Base-by-base conservation (phyloP, 805 yeast genomes). In the Komagataella ulmi region DNA sequence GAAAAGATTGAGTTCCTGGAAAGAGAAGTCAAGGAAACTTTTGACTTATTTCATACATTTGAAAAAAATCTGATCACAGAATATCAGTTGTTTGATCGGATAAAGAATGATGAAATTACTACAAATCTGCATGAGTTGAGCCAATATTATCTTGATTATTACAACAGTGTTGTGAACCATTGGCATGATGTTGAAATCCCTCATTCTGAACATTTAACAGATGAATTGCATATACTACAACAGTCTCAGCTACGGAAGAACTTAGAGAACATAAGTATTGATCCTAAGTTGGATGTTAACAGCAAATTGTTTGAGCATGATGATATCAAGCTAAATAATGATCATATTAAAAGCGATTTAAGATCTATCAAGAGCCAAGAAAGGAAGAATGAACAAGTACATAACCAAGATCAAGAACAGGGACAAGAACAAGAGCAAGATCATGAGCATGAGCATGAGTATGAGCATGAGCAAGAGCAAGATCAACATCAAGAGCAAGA, bases 61-160 rank as follows among this genome's bases (percentile, higher is more conserved):
- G 79, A 79, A 24, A 62, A 55, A 51, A 73, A 70, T 54, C 69
- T 78, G 6, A 64, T 78, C 43, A 65, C 70, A 45, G 83, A 78
- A 58, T 78, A 73, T 57, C 76, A 75, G 3, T 67, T 82, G 55
- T 91, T 95, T 73, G 96, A 91, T 59, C 75, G 73, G 21, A 85
- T 88, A 55, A 89, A 89, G 65, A 79, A 87, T 30, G 72, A 74
- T 44, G 97, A 91, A 66, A 73, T 90, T 63, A 82, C 83, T 60
- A 73, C 75, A 30, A 77, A 95, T 1, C 73, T 91, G 67, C 70
- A 79, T 7, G 75, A 76, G n/a, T 70, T 91, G 53, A 85, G 95
- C 49, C 85, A 85, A 56, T 80, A 79, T 54, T 85, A 91, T 65
- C 80, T 87, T 52, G 74, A 76, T 24, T 88, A 86, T 61, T 91